Base-by-base conservation (phyloP, 345 rosid species). In the Cardiospermum halicacabum region DNA sequence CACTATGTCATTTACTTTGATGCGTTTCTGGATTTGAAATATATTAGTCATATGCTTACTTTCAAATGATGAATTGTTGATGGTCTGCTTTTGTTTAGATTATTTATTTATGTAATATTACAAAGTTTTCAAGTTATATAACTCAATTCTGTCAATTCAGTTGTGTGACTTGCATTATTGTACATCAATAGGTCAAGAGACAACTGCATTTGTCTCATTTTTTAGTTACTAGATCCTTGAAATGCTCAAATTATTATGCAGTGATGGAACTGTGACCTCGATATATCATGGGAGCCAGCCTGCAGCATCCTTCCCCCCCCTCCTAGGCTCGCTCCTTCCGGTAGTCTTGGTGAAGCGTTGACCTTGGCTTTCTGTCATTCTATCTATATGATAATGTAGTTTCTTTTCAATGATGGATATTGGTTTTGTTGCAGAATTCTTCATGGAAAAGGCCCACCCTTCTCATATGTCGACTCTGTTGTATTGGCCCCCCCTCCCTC, bases 231-330 rank as follows among this genome's bases (percentile, higher is more conserved):
- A 32, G 51, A 65, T 64, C 60, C 39, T 53, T 37, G 60, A 25
- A 39, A 30, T 53, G 26, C 68, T 65, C 53, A 53, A 64, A 54
- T 64, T 36, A 39, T 53, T 53, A 50, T 34, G 7, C 18, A 31
- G 27, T 49, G 19, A 19, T 49, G 40, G 30, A 48, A 32, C 16
- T 48, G 7, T 61, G 61, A 30, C 12, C 27, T 19, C 13, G 21
- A 31, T 10, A 31, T 49, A 15, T 27, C 32, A 42, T 36, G 13
- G 27, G 39, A 25, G 37, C 43, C 50, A 21, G 19, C 30, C 39
- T 21, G 34, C 26, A 50, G 18, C 21, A 8, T 31, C 16, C 40
- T 0, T 12, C 18, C 39, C 45, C 15, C 7, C 3, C 39, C 3
- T 10, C 26, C 22, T 32, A 11, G 15, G 11, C 34, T 7, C 56